phyloP scores from a whole-genome alignment of 2,329 filamentous ascomycete genomes.

The Diplodia intermedia region DNA sequence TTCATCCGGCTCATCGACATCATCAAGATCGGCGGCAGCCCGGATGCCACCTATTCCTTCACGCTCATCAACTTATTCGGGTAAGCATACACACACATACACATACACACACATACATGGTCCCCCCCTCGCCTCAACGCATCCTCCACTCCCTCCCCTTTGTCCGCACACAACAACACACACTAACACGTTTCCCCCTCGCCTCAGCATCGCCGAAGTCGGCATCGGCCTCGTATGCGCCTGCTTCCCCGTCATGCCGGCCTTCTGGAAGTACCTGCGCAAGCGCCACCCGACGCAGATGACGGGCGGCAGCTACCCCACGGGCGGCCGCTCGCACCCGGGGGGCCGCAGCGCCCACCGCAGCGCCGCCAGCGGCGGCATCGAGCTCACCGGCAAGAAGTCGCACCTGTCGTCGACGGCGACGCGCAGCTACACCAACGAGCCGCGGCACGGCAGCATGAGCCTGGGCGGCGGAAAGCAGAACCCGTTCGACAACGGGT shows the following conservation, averaged over 20 bases:
- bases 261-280: conserved; percentile 28
- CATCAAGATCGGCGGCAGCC: conserved; percentile 41
- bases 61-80: conserved; percentile 48
- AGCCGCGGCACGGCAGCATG: not conserved
- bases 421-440: not conserved
- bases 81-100: conserved; percentile 36
- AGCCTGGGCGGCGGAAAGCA: not conserved
- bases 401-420: not conserved
- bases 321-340: not conserved
- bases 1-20: conserved; percentile 50
- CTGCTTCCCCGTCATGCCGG: conserved; percentile 33
- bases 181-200: not conserved
- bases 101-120: too few species aligned
- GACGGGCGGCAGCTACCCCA: not conserved
- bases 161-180: not conserved
- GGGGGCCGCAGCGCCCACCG: not conserved
- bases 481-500: not conserved
- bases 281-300: conserved; percentile 2
- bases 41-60: conserved; percentile 47
- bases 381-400: conserved; percentile 14
- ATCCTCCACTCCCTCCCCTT: not conserved
- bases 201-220: conserved; percentile 35
- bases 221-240: conserved; percentile 35
- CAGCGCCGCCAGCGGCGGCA: not conserved
- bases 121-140: too few species aligned